These are phyloP conservation scores for Gossypium trilobum DNA, from an alignment of 441 rosid species.

Conservation along the genomic window DNA sequence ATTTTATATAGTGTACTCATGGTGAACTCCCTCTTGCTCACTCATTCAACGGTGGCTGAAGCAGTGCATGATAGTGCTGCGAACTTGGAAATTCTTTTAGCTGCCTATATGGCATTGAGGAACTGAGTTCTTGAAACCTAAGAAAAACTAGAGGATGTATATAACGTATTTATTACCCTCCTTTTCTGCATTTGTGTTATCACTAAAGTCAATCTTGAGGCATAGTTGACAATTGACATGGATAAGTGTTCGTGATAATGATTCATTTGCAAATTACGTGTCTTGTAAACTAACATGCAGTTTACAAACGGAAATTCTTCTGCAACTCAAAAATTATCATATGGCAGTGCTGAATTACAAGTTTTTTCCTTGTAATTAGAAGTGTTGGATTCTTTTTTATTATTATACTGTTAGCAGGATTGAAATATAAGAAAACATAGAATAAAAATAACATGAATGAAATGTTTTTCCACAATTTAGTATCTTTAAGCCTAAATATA, in stretches of 20 bases:
- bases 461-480: neutral
- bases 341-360: neutral
- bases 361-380: neutral
- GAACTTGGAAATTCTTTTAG: neutral
- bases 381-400: neutral
- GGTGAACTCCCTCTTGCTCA: neutral
- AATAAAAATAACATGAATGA: neutral
- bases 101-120: neutral
- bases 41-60: neutral
- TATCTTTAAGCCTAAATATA: neutral
- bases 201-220: neutral
- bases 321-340: neutral
- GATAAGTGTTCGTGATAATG: neutral
- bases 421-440: neutral
- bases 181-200: neutral
- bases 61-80: neutral
- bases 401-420: neutral
- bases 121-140: neutral
- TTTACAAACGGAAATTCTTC: neutral
- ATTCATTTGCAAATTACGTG: neutral
- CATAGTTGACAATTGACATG: neutral
- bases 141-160: neutral
- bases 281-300: neutral
- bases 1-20: neutral
- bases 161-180: neutral